Base-by-base conservation (phyloP, 305 asterid genomes). In the Rubia peregrina region DNA sequence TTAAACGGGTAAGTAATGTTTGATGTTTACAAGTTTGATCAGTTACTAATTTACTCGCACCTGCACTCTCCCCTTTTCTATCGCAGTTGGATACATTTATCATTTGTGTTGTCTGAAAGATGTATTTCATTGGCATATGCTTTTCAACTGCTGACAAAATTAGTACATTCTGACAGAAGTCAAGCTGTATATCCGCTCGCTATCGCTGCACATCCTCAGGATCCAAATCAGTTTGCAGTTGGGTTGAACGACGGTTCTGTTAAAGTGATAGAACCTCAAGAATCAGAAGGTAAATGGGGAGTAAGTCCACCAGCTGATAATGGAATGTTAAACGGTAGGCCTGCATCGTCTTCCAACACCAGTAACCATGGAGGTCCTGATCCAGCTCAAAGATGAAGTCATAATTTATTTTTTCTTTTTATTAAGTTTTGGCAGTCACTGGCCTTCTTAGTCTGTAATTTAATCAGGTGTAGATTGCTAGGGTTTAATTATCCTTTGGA, bases 161-260 rank as follows among this genome's bases (percentile, higher is more conserved):
- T 5, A n/a, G 51, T 49, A 11, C 6, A 12, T 6, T 70, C 56
- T 67, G 68, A 19, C 92, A 92, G 98, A 83, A 85, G 82, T 83
- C 97, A 84, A 85, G 69, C 84, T 0, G 85, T 80, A 57, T 85
- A 85, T 72, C 97, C 97, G 5, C 84, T 89, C 3, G 96, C 85
- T 1, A 83, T 90, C 13, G 98, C 97, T 26, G 94, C 96, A 14
- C 96, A 93, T 70, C 98, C 98, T 6, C 96, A 89, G 65, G 97
- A 90, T 67, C 80, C 97, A 5, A 86, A 86, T 75, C 98, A 93
- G 72, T 87, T 93, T 71, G 97, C 97, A 0, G 83, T 93, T 24
- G 98, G 98, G 33, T 83, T 93, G 85, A 74, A 88, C 3, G 98
- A 93, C 55, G 97, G 98, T 68, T 84, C 94, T 0, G 90, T 93